phyloP scores from a whole-genome alignment of 805 yeast genomes.

The Ogataea wickerhamii region DNA sequence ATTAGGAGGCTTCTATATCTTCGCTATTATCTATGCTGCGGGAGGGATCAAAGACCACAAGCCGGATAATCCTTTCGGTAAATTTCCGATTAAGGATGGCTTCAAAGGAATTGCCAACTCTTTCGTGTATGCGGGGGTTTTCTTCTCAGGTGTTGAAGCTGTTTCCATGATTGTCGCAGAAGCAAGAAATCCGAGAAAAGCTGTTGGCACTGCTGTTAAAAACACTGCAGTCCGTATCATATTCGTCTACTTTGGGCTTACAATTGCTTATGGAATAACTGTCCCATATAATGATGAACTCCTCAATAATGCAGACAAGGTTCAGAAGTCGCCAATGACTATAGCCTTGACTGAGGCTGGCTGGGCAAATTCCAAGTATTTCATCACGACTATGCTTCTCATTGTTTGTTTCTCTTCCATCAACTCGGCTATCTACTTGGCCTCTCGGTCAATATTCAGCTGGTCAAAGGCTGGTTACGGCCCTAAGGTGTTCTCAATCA shows the following conservation, averaged over 20 bases:
- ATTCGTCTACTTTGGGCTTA: slow-evolving; percentile 49
- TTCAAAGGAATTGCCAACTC: slow-evolving; percentile 55
- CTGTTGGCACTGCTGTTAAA: slow-evolving; percentile 52
- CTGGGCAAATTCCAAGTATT: slow-evolving; percentile 35
- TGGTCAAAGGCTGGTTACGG: slow-evolving; percentile 59
- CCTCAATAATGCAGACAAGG: slow-evolving; percentile 31
- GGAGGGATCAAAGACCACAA: slow-evolving; percentile 37
- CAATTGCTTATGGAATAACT: slow-evolving; percentile 51
- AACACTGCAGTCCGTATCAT: slow-evolving; percentile 53
- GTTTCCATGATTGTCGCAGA: slow-evolving; percentile 58
- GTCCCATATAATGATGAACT: slow-evolving; percentile 51
- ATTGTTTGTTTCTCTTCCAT: slow-evolving; percentile 61
- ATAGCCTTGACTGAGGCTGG: slow-evolving; percentile 44
- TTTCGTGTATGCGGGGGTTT: slow-evolving; percentile 55
- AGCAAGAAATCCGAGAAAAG: slow-evolving; percentile 49
- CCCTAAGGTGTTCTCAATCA: slow-evolving; percentile 50
- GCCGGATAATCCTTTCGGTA: slow-evolving; percentile 33
- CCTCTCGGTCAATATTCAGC: slow-evolving; percentile 59
- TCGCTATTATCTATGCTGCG: slow-evolving; percentile 42
- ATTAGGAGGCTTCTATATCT: slow-evolving; percentile 46
- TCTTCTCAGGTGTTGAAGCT: slow-evolving; percentile 56
- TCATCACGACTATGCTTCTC: slow-evolving; percentile 51
- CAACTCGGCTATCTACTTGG: slow-evolving; percentile 62
- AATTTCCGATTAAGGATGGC: slow-evolving; percentile 39
- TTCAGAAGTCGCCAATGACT: slow-evolving; percentile 41